These are phyloP conservation scores for Oxyria digyna DNA, from an alignment of 148 eudicot genomes.

Conservation along the genomic window DNA sequence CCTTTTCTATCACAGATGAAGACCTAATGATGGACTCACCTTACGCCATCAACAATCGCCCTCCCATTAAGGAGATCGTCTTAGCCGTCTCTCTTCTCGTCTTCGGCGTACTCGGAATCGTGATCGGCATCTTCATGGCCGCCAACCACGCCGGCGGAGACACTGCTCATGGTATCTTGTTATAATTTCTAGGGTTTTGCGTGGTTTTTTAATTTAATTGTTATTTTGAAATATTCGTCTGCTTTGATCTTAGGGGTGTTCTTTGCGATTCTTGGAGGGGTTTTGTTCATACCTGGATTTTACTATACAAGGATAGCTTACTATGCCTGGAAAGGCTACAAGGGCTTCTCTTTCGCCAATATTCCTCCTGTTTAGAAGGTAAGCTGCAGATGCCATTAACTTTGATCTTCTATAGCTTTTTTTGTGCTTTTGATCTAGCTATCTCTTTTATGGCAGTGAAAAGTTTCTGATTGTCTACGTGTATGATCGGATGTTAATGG, in stretches of 20 bases:
- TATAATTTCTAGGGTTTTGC: slow-evolving; percentile 2
- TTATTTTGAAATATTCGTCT: slow-evolving; percentile 5
- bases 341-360: slow-evolving; percentile 90
- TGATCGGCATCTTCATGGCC: slow-evolving; percentile 63
- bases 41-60: slow-evolving; percentile 47
- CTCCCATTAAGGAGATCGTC: slow-evolving; percentile 82
- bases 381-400: background rate
- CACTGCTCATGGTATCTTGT: slow-evolving; percentile 52
- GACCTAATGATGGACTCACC: slow-evolving; percentile 78
- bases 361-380: slow-evolving; percentile 80
- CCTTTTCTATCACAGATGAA: slow-evolving; percentile 85
- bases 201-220: background rate
- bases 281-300: slow-evolving; percentile 88
- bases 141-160: slow-evolving; percentile 75
- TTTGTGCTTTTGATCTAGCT: background rate
- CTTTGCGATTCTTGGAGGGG: slow-evolving; percentile 69
- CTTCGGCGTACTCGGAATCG: slow-evolving; percentile 59
- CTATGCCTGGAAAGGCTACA: slow-evolving; percentile 95
- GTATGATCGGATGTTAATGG: too few species aligned
- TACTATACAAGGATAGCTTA: slow-evolving; percentile 95
- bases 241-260: slow-evolving; percentile 42
- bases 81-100: slow-evolving; percentile 83
- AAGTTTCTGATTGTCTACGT: too few species aligned
- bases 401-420: background rate
- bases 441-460: background rate